Percentiles rank a stretch among this genome's conserved stretches.
These are phyloP conservation scores for Fusarium musae DNA, from an alignment of 2,329 filamentous ascomycete genomes.

Conservation along the genomic window DNA sequence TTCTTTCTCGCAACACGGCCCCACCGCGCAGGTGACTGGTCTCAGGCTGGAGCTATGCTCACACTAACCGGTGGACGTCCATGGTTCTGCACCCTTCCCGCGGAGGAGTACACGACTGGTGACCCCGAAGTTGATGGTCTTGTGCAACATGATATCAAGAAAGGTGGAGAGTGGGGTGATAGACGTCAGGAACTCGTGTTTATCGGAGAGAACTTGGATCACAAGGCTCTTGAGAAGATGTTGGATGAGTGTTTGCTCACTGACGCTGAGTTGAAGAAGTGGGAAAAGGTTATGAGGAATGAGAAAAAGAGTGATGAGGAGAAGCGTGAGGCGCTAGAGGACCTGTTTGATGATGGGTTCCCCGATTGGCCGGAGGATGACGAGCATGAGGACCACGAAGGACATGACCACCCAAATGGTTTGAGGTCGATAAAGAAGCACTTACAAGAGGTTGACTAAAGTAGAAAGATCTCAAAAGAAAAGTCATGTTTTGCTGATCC, in stretches of 20 bases:
- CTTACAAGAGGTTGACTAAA: slow-evolving; percentile 38
- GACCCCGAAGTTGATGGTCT: slow-evolving; percentile 60
- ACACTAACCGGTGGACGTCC: slow-evolving; percentile 65
- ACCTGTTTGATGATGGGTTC: slow-evolving; percentile 69
- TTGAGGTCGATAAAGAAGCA: slow-evolving; percentile 38
- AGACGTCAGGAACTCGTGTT: slow-evolving; percentile 78
- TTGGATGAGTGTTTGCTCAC: slow-evolving; percentile 71
- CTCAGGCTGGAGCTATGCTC: slow-evolving; percentile 72
- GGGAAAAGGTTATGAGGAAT: slow-evolving; percentile 63
- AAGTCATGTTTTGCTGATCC: background rate
- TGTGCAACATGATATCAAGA: slow-evolving; percentile 60
- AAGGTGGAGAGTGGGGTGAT: slow-evolving; percentile 73
- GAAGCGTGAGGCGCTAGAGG: slow-evolving; percentile 58
- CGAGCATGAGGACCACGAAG: slow-evolving; percentile 49
- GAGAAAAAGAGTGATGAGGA: slow-evolving; percentile 49
- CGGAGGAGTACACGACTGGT: slow-evolving; percentile 61
- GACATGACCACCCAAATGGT: slow-evolving; percentile 35
- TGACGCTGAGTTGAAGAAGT: slow-evolving; percentile 66
- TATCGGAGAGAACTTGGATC: slow-evolving; percentile 73
- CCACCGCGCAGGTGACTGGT: slow-evolving; percentile 67
- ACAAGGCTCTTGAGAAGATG: slow-evolving; percentile 59
- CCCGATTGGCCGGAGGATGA: slow-evolving; percentile 64
- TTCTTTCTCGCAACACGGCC: slow-evolving; percentile 70
- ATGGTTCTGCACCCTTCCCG: slow-evolving; percentile 70
- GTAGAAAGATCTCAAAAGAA: background rate